phyloP scores from a whole-genome alignment of 768 basidiomycete genomes.

The Termitomyces titanicus region DNA sequence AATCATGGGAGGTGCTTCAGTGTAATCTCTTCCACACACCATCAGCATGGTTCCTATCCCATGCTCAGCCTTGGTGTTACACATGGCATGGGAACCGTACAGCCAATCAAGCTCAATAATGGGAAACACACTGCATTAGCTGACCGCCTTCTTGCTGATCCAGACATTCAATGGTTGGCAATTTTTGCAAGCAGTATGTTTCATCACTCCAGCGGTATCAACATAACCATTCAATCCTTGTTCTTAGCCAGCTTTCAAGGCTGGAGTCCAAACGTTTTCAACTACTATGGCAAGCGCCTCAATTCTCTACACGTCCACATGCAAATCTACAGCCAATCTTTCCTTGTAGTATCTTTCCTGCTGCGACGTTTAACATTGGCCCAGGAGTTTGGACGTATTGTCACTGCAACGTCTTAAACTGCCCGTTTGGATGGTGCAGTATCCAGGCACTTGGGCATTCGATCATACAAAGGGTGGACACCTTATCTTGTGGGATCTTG shows the following conservation, averaged over 20 bases:
- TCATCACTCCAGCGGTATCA: not conserved
- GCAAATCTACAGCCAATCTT: not conserved
- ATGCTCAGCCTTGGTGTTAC: not conserved
- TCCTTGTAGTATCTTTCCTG: not conserved
- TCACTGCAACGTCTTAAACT: too few relatives aligned
- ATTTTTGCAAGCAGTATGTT: not conserved
- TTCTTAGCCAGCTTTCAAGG: not conserved
- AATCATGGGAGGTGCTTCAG: not conserved
- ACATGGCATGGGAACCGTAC: not conserved
- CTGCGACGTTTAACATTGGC: too few relatives aligned
- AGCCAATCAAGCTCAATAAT: not conserved
- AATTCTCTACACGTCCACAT: not conserved
- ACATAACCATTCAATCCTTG: not conserved
- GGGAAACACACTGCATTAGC: not conserved
- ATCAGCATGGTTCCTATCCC: not conserved
- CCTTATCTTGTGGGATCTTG: too few relatives aligned
- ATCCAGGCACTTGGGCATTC: too few relatives aligned
- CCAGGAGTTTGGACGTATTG: too few relatives aligned
- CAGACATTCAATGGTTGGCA: not conserved
- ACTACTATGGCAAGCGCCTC: not conserved
- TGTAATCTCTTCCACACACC: not conserved
- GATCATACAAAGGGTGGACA: too few relatives aligned
- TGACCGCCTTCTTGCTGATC: not conserved
- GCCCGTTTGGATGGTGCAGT: too few relatives aligned
- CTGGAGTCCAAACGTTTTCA: not conserved